phyloP scores from a whole-genome alignment of 139 green algal species.

The Chlamydomonas incerta region DNA sequence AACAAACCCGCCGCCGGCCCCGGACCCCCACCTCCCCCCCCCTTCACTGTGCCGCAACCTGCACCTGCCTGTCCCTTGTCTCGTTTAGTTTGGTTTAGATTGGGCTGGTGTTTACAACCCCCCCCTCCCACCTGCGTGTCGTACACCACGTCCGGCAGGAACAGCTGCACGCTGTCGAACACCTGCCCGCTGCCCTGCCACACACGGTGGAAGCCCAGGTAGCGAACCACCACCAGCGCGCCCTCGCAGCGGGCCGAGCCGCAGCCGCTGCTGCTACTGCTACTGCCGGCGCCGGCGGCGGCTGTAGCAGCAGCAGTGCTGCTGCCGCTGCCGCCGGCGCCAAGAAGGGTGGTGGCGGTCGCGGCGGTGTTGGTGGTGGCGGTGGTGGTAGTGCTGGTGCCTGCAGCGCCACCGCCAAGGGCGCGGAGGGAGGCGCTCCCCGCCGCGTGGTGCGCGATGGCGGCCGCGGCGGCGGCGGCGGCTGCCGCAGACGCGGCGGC shows the following conservation, averaged over 20 bases:
- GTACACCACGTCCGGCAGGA: constrained; percentile 87
- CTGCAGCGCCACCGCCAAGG: too few species aligned
- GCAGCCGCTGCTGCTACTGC: not conserved
- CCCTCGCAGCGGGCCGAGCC: constrained; percentile 47
- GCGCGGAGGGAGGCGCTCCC: not conserved
- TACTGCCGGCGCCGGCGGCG: too few species aligned
- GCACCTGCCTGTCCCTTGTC: too few species aligned
- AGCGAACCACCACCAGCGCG: constrained; percentile 77
- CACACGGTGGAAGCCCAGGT: constrained; percentile 85
- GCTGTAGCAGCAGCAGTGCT: too few species aligned
- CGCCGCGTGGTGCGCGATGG: not conserved
- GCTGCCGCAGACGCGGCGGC: not conserved
- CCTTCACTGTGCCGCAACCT: not conserved
- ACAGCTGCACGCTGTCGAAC: constrained; percentile 94
- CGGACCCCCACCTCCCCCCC: too few species aligned
- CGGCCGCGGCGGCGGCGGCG: not conserved
- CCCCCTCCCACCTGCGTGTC: constrained; percentile 74
- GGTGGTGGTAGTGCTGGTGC: too few species aligned
- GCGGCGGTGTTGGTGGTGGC: not conserved
- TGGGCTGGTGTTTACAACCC: not conserved
- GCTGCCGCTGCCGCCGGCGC: too few species aligned
- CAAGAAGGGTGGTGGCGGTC: not conserved
- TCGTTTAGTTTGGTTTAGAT: too few species aligned
- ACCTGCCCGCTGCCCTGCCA: constrained; percentile 70
- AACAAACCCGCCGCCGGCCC: too few species aligned